Conservation (phyloP, 202 grass and related monocot species). For the Tripidium arundinaceum region DNA sequence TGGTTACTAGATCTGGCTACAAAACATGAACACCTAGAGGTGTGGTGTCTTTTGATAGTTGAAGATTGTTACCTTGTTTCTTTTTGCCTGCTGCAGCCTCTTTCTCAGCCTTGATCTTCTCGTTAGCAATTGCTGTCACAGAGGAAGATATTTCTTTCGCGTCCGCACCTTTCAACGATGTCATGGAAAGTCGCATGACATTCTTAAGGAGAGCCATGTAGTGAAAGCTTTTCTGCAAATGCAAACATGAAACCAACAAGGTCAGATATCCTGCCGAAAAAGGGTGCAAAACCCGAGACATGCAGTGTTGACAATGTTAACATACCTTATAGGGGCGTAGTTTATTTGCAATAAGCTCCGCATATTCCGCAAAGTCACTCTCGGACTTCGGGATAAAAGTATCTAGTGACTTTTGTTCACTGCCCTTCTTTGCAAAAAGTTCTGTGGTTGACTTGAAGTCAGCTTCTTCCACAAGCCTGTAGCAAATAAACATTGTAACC, state of each 20-base stretch:
- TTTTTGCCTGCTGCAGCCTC: slow-evolving; percentile 93
- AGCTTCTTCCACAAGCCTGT: slow-evolving; percentile 92
- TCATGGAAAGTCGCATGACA: slow-evolving; percentile 72
- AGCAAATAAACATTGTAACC: slow-evolving; percentile 19
- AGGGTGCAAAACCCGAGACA: not conserved
- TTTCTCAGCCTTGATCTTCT: slow-evolving; percentile 94
- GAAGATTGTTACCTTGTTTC: slow-evolving; percentile 59
- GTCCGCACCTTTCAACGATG: slow-evolving; percentile 76
- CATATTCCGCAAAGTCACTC: slow-evolving; percentile 80
- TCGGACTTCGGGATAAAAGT: slow-evolving; percentile 93
- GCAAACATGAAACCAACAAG: slow-evolving; percentile 20
- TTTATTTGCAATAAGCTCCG: slow-evolving; percentile 80
- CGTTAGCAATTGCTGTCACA: slow-evolving; percentile 77
- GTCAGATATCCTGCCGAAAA: slow-evolving; percentile 12
- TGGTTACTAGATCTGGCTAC: not conserved
- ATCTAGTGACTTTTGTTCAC: slow-evolving; percentile 68
- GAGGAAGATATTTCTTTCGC: slow-evolving; percentile 87
- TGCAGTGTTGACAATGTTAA: not conserved
- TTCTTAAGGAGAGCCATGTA: slow-evolving; percentile 83
- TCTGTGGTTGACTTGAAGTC: slow-evolving; percentile 83
- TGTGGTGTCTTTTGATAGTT: not conserved
- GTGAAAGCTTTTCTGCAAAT: slow-evolving; percentile 97
- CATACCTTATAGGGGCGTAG: slow-evolving; percentile 71
- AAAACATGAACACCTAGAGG: not conserved
- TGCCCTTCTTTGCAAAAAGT: slow-evolving; percentile 75